Base-by-base conservation (phyloP, 169 alveolate species). In the Plasmodium gallinaceum region DNA sequence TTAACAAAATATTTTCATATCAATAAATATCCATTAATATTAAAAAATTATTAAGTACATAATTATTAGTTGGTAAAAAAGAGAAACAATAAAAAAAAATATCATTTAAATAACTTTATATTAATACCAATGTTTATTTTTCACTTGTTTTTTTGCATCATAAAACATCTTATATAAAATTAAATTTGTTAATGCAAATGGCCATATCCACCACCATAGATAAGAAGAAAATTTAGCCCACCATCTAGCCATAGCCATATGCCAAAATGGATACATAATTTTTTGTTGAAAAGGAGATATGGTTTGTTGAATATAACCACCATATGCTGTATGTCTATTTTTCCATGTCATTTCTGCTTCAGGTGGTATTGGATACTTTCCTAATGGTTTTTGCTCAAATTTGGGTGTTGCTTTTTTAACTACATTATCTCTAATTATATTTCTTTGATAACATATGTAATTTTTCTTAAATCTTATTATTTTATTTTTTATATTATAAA, bases 311-410 rank as follows among this genome's bases (percentile, higher is more conserved):
- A 93, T 92, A 85, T 92, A 95, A 16, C 97, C 97, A 2, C 98
- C 98, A 71, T 91, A 95, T 32, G 95, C 95, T 24, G 90, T 90
- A 85, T 94, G 92, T 88, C 98, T 93, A 80, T 95, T 95, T 74
- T 92, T 94, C 98, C 98, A 95, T 80, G 95, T 93, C 96, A 95
- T 88, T 85, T 94, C 97, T 26, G 92, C 95, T 73, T 95, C 98
- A 20, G 98, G 98, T 39, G 98, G 96, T 42, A 94, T 86, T 43
- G 98, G 98, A 80, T 95, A 95, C 22, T 94, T 83, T 5, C 98
- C 98, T 60, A 95, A 93, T 8, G 97, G 95, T 24, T 93, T 94
- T 58, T 93, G 97, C 45, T 95, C 76, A 71, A 86, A 92, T 87
- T 95, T 94, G 20, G 97, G 94, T 0, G 97, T 92, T 18, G 90